Base-by-base conservation (phyloP, 1,284 basidiomycete genomes). In the Ceratobasidium theobromae region DNA sequence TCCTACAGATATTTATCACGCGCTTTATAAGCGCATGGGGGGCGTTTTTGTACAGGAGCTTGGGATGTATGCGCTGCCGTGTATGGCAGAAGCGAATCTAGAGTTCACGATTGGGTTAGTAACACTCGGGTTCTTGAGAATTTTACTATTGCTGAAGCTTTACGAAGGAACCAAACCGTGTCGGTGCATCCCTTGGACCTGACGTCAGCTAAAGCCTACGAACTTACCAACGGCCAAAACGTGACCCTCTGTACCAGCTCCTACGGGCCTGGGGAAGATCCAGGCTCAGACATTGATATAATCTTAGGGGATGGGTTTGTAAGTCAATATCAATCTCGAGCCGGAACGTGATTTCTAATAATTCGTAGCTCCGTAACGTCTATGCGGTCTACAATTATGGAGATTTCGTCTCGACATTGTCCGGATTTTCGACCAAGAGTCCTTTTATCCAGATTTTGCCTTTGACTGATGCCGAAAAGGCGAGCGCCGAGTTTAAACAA, bases 321-420 rank as follows among this genome's bases (percentile, higher is more conserved):
- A 40, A 41, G 60, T 53, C 2, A 18, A 21, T 14, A 14, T n/a
- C 33, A 30, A 25, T n/a, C 27, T 28, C 6, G 8, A 32, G 5
- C 12, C 8, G 23, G 9, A 8, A 16, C 49, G 3, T 16, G 27
- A 23, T 33, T 27, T 48, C 45, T 48, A 27, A 60, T 30, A 28
- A 35, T 32, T 33, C 16, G 27, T 23, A 64, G 60, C 60, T 64
- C 23, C 60, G 60, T n/a, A 64, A 64, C 28, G n/a, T 45, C 11
- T 64, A 64, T 28, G 49, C 38, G 30, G 35, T 64, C 3, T 64
- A 64, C 49, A 64, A 64, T 28, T 64, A 64, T 40, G 60, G 60
- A 16, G 60, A 45, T 21, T 64, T 64, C 33, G 49, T 64, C 35
- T 28, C 41, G 18, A 53, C 49, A 5, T 23, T 52, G 25, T 53